A percentile compares a stretch with the other conserved stretches of the same genome.
These are phyloP conservation scores for Isoetes taiwanensis DNA, from an alignment of 75 land plant genomes.

Conservation along the genomic window DNA sequence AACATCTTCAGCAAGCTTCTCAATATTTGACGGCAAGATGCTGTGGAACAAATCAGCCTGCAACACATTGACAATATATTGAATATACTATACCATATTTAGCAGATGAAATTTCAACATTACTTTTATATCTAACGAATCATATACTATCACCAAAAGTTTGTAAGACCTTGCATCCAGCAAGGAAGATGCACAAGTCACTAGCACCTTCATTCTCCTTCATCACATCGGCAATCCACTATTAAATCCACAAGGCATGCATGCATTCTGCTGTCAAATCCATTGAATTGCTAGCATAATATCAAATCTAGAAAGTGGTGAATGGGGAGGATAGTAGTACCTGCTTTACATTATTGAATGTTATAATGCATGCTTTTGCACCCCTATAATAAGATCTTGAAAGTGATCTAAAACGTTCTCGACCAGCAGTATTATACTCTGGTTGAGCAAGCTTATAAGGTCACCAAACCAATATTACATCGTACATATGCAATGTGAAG, in stretches of 20 bases:
- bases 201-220: neutral
- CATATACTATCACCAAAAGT: neutral
- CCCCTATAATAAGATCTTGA: slow-evolving; percentile 25
- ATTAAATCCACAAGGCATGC: neutral
- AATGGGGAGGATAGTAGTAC: neutral
- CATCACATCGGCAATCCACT: slow-evolving; percentile 1
- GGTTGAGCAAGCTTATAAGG: neutral
- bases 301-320: neutral
- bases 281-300: no score
- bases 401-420: slow-evolving; percentile 26
- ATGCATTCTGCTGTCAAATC: neutral
- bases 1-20: neutral
- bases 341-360: neutral
- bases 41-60: slow-evolving; percentile 1
- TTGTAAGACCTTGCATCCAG: slow-evolving; percentile 5
- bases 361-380: slow-evolving; percentile 3
- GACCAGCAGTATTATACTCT: slow-evolving; percentile 19
- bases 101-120: neutral
- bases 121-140: neutral
- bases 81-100: neutral
- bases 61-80: neutral
- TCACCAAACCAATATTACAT: neutral
- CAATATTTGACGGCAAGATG: neutral
- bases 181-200: neutral
- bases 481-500: slow-evolving; percentile 3